Percentiles rank a stretch among this genome's conserved stretches.
Evolutionary conservation across 179 eudicot species (phyloP).

Genomic region (Heliamphora pulchella): DNA sequence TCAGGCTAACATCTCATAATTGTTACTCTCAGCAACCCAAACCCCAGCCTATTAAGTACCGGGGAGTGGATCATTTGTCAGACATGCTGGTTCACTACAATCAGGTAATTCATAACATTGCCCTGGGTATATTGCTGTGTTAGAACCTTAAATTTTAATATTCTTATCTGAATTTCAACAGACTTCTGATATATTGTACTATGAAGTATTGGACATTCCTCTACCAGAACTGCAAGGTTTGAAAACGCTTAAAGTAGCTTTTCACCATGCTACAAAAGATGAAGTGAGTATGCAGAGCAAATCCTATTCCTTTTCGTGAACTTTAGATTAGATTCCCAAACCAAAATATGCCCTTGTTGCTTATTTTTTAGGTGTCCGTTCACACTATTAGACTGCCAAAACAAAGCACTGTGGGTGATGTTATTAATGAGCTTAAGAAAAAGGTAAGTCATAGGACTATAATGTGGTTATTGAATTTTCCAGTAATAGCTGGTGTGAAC

Average conservation of each 20-base stretch:
- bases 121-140: background rate
- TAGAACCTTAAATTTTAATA: background rate
- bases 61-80: slow-evolving; percentile 73
- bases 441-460: slow-evolving; percentile 39
- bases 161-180: slow-evolving; percentile 17
- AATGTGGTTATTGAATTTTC: too few relatives aligned
- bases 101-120: slow-evolving; percentile 42
- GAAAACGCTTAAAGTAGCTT: slow-evolving; percentile 83
- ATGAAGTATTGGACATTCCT: slow-evolving; percentile 91
- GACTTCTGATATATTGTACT: slow-evolving; percentile 85
- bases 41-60: slow-evolving; percentile 77
- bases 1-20: slow-evolving; percentile 91
- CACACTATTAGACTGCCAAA: slow-evolving; percentile 82
- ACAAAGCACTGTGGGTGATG: slow-evolving; percentile 91
- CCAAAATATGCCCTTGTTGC: background rate
- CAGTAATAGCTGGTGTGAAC: too few relatives aligned
- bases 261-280: slow-evolving; percentile 71
- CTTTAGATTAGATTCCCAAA: slow-evolving; percentile 1
- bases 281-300: slow-evolving; percentile 40
- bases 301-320: background rate
- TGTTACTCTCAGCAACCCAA: slow-evolving; percentile 99
- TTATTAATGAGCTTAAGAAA: slow-evolving; percentile 67
- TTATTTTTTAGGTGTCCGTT: slow-evolving; percentile 49
- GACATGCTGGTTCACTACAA: slow-evolving; percentile 93
- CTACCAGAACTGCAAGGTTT: slow-evolving; percentile 87